Evolutionary conservation across 78 protist species (phyloP).

Genomic region (Dictyostelium capitatum): DNA sequence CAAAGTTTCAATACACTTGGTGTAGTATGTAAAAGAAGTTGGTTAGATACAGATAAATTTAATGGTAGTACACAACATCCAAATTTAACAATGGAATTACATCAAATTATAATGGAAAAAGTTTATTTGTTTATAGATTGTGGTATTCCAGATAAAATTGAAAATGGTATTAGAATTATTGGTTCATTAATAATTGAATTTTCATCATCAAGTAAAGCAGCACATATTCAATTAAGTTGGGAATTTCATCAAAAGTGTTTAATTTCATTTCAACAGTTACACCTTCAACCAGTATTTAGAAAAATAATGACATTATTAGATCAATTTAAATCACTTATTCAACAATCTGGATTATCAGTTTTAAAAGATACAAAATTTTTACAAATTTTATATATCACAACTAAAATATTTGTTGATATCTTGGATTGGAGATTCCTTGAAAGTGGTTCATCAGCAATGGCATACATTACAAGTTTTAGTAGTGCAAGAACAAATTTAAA

Average conservation of each 20-base stretch:
- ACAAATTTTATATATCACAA: neutral
- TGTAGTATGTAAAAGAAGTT: slow-evolving; percentile 53
- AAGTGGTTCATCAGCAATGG: neutral
- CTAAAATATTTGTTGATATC: neutral
- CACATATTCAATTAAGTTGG: slow-evolving; percentile 55
- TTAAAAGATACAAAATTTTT: neutral
- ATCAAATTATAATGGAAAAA: neutral
- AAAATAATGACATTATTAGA: neutral
- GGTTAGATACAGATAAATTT: slow-evolving; percentile 54
- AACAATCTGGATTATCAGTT: neutral
- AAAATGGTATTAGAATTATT: slow-evolving; percentile 4
- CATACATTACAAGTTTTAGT: neutral
- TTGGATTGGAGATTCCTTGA: slow-evolving; percentile 37
- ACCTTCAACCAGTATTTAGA: slow-evolving; percentile 30
- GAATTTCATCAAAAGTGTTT: slow-evolving; percentile 48
- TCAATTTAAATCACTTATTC: neutral
- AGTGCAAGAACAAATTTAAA: neutral
- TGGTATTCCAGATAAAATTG: neutral
- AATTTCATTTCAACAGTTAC: slow-evolving; percentile 22
- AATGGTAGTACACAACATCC: neutral
- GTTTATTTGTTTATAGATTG: neutral
- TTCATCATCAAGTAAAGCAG: slow-evolving; percentile 6
- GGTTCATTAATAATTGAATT: slow-evolving; percentile 25
- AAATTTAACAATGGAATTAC: neutral
- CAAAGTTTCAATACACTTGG: slow-evolving; percentile 55